phyloP scores from a whole-genome alignment of 73 alveolate genomes.

The Breviolum minutum region DNA sequence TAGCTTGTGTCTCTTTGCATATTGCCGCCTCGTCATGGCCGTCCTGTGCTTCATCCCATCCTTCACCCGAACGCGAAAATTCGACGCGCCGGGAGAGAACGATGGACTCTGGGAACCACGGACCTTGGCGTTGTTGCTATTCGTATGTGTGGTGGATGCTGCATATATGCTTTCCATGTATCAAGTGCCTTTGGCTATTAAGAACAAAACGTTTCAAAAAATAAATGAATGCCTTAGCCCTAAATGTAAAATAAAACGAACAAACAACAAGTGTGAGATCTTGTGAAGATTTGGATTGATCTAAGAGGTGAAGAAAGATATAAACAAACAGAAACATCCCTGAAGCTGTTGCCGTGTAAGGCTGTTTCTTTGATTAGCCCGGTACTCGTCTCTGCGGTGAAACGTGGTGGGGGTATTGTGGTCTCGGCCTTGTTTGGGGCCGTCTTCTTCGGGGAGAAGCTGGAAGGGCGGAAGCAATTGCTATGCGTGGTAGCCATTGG shows the following conservation, averaged over 20 bases:
- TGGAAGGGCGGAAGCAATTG: slow-evolving; percentile 49
- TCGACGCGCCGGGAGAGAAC: not conserved
- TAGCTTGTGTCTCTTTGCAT: slow-evolving; percentile 44
- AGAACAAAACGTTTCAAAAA: too few species aligned
- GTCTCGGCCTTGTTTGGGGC: slow-evolving; percentile 38
- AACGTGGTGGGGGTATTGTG: slow-evolving; percentile 74
- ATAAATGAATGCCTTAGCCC: too few species aligned
- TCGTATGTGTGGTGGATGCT: slow-evolving; percentile 82
- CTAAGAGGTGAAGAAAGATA: too few species aligned
- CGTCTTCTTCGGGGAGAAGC: slow-evolving; percentile 34
- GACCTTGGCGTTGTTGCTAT: not conserved
- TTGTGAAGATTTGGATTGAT: not conserved
- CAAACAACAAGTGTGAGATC: not conserved
- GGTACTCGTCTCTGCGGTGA: slow-evolving; percentile 71
- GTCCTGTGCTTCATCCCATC: slow-evolving; percentile 42
- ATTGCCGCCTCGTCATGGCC: slow-evolving; percentile 84
- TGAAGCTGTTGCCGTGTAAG: not conserved
- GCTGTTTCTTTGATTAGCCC: slow-evolving; percentile 85
- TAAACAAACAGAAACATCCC: too few species aligned
- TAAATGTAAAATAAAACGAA: not conserved
- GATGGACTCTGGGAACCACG: slow-evolving; percentile 52
- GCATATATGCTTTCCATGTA: slow-evolving; percentile 86
- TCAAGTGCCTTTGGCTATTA: not conserved
- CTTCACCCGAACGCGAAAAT: not conserved
- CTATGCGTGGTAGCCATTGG: slow-evolving; percentile 64